phyloP scores from a whole-genome alignment of 2,329 filamentous ascomycete species.

The Fusarium phyllophilum region DNA sequence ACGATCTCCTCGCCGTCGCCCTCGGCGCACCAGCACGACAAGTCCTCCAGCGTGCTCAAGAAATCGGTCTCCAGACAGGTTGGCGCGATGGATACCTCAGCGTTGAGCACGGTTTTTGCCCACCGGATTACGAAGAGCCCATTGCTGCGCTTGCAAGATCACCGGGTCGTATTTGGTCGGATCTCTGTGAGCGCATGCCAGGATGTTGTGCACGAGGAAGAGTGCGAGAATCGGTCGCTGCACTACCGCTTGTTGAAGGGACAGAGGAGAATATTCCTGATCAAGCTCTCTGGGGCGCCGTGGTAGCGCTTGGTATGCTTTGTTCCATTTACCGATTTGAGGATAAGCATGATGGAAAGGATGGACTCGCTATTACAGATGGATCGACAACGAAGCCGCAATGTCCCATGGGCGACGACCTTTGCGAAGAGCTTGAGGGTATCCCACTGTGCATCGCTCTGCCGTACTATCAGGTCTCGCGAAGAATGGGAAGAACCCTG shows the following conservation, averaged over 20 bases:
- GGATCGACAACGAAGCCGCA: constrained; percentile 47
- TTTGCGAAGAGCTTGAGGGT: constrained; percentile 60
- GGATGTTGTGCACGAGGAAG: constrained; percentile 61
- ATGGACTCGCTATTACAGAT: constrained; percentile 54
- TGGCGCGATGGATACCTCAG: constrained; percentile 57
- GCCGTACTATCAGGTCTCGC: constrained; percentile 61
- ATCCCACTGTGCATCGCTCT: constrained; percentile 61
- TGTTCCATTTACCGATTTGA: constrained; percentile 65
- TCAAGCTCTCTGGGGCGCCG: constrained; percentile 62
- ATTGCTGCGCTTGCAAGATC: constrained; percentile 57
- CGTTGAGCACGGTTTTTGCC: constrained; percentile 62
- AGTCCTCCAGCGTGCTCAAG: constrained; percentile 63
- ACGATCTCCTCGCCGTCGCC: constrained; percentile 61
- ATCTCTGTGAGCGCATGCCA: constrained; percentile 64
- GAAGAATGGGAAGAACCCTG: constrained; percentile 61
- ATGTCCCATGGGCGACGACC: constrained; percentile 60
- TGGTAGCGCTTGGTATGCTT: constrained; percentile 63
- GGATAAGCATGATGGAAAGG: constrained; percentile 61
- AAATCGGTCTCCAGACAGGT: constrained; percentile 60
- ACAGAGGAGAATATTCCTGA: constrained; percentile 62
- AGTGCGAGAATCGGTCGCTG: constrained; percentile 60
- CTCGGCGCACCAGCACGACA: constrained; percentile 64
- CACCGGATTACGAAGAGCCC: constrained; percentile 61
- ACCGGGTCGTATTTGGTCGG: constrained; percentile 64
- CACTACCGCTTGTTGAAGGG: constrained; percentile 60